phyloP scores from a whole-genome alignment of 1,284 basidiomycete species.

The Acaromyces ingoldii region DNA sequence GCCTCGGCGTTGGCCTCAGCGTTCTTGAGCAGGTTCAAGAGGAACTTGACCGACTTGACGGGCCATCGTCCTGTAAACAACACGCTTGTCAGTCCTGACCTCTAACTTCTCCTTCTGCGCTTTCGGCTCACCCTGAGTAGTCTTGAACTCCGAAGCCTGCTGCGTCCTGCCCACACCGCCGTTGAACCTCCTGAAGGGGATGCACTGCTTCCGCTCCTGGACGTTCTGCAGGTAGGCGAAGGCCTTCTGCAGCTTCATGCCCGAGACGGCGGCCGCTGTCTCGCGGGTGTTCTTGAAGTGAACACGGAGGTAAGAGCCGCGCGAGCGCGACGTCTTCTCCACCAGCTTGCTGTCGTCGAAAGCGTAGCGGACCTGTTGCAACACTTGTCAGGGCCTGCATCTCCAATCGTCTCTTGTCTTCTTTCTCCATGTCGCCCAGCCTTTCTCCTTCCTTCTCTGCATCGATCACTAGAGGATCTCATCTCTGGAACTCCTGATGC shows the following conservation, averaged over 20 bases:
- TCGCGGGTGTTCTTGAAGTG: slow-evolving; percentile 99
- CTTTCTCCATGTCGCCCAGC: too few species aligned
- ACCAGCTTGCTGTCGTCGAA: slow-evolving; percentile 49
- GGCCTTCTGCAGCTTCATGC: slow-evolving; percentile 91
- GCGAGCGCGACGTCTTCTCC: slow-evolving; percentile 58
- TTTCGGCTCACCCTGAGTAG: slow-evolving; percentile 74
- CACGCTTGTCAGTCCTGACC: neutral
- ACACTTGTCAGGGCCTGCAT: too few species aligned
- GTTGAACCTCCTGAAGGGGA: slow-evolving; percentile 94
- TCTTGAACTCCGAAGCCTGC: slow-evolving; percentile 96
- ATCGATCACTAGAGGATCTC: too few species aligned
- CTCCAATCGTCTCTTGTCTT: too few species aligned
- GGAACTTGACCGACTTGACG: slow-evolving; percentile 96
- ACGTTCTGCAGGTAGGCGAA: slow-evolving; percentile 92
- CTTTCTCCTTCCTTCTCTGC: too few species aligned
- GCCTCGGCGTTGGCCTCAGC: slow-evolving; percentile 98
- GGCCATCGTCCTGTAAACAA: slow-evolving; percentile 78
- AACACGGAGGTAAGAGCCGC: slow-evolving; percentile 94
- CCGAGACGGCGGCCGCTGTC: slow-evolving; percentile 58
- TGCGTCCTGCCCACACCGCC: slow-evolving; percentile 95
- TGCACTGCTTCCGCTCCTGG: slow-evolving; percentile 90
- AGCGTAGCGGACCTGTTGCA: slow-evolving; percentile 51
- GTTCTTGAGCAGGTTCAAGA: slow-evolving; percentile 92
- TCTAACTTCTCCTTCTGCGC: neutral
- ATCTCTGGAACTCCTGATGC: too few species aligned